A percentile compares a stretch with the other conserved stretches of the same genome.
These are phyloP conservation scores for Hericium rajendrae DNA, from an alignment of 768 basidiomycete species.

Conservation along the genomic window DNA sequence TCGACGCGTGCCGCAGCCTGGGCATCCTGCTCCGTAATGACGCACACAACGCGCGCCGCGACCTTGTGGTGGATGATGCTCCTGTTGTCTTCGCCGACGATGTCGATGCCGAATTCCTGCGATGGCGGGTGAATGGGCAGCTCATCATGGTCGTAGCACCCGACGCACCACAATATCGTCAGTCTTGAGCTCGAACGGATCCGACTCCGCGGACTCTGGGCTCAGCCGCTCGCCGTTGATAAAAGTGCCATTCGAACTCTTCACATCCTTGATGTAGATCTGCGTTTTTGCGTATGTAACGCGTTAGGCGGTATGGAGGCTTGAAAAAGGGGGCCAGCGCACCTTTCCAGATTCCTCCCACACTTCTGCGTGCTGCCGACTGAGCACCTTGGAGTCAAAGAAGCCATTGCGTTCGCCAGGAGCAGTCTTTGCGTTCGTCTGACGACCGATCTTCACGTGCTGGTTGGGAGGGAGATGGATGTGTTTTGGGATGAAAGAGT, in stretches of 20 bases:
- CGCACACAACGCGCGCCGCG: conserved; percentile 85
- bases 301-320: conserved; percentile 12
- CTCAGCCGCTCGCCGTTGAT: conserved; percentile 93
- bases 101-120: conserved; percentile 99
- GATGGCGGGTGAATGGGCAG: neutral
- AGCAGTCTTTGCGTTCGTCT: conserved; percentile 92
- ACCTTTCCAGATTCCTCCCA: conserved; percentile 92
- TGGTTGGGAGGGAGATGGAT: conserved; percentile 63
- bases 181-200: conserved; percentile 87
- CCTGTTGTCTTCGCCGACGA: conserved; percentile 96
- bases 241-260: conserved; percentile 96
- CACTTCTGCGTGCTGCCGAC: conserved; percentile 94
- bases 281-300: conserved; percentile 20
- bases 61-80: conserved; percentile 98
- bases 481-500: conserved; percentile 91
- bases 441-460: conserved; percentile 86
- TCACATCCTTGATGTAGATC: conserved; percentile 98
- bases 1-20: conserved; percentile 63
- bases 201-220: conserved; percentile 81
- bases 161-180: conserved; percentile 88
- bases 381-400: conserved; percentile 93
- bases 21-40: conserved; percentile 80
- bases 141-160: conserved; percentile 6
- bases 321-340: conserved; percentile 14
- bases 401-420: conserved; percentile 91